phyloP scores from a whole-genome alignment of 768 basidiomycete genomes.

The Boletellus ananiceps region DNA sequence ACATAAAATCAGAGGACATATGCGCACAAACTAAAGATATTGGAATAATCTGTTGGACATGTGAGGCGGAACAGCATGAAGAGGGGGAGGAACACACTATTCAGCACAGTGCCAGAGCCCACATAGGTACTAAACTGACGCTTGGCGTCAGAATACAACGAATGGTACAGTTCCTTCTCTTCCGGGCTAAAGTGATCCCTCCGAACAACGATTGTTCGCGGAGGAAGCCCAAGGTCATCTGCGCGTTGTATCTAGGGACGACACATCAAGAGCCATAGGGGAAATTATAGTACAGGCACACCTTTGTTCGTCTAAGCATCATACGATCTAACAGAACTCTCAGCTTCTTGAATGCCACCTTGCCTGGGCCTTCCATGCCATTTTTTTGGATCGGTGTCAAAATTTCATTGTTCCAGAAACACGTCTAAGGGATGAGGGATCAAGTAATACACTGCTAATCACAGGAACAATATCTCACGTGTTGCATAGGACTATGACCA shows the following conservation, averaged over 20 bases:
- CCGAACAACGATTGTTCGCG: conserved; percentile 83
- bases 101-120: conserved; percentile 83
- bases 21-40: conserved; percentile 76
- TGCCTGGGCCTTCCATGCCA: conserved; percentile 78
- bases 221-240: conserved; percentile 93
- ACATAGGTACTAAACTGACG: conserved; percentile 90
- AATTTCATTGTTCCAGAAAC: conserved; percentile 97
- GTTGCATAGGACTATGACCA: conserved; percentile 81
- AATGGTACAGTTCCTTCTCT: conserved; percentile 92
- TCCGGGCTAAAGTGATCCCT: conserved; percentile 93
- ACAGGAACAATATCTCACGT: conserved; percentile 39
- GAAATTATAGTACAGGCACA: conserved; percentile 18
- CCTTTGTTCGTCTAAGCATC: conserved; percentile 93
- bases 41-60: conserved; percentile 65
- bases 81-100: conserved; percentile 56
- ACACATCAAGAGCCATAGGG: neutral
- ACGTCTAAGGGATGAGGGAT: conserved; percentile 49
- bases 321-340: conserved; percentile 84
- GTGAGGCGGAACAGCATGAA: conserved; percentile 6
- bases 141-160: conserved; percentile 89
- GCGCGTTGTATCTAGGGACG: conserved; percentile 75
- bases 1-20: neutral
- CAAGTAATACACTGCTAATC: neutral
- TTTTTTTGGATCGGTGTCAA: conserved; percentile 92
- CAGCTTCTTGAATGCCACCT: conserved; percentile 85